Evolutionary conservation across 2,329 filamentous ascomycete genomes (phyloP).

Genomic region (Sclerotinia glacialis): DNA sequence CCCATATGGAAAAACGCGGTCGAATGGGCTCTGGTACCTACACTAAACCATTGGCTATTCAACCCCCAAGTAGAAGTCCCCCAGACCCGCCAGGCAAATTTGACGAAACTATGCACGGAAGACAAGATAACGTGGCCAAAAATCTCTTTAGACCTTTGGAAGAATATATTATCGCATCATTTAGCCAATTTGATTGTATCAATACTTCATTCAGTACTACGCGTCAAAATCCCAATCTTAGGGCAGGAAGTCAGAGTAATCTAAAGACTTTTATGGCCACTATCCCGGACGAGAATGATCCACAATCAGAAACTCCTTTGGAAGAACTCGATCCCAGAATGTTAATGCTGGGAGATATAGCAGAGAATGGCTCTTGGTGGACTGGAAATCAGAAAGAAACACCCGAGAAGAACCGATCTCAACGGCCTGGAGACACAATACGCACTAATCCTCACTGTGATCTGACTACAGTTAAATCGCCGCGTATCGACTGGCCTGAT

Average conservation of each 20-base stretch:
- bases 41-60: neutral
- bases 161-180: slow-evolving; percentile 69
- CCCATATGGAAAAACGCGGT: slow-evolving; percentile 22
- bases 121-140: slow-evolving; percentile 42
- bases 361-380: slow-evolving; percentile 83
- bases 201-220: slow-evolving; percentile 70
- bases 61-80: slow-evolving; percentile 17
- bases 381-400: slow-evolving; percentile 54
- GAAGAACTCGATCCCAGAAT: slow-evolving; percentile 72
- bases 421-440: slow-evolving; percentile 29
- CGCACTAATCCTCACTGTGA: slow-evolving; percentile 29
- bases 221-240: slow-evolving; percentile 41
- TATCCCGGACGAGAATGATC: slow-evolving; percentile 36
- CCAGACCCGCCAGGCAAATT: slow-evolving; percentile 9
- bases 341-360: slow-evolving; percentile 69
- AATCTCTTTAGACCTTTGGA: slow-evolving; percentile 73
- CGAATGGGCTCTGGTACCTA: slow-evolving; percentile 17
- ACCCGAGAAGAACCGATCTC: slow-evolving; percentile 39
- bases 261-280: slow-evolving; percentile 31
- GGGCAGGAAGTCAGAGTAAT: slow-evolving; percentile 35
- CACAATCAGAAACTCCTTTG: slow-evolving; percentile 39
- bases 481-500: slow-evolving; percentile 72
- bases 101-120: slow-evolving; percentile 40
- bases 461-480: slow-evolving; percentile 57
- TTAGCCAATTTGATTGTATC: slow-evolving; percentile 68